These are phyloP conservation scores for Talaromyces proteolyticus DNA, from an alignment of 495 filamentous ascomycete species.

Conservation along the genomic window DNA sequence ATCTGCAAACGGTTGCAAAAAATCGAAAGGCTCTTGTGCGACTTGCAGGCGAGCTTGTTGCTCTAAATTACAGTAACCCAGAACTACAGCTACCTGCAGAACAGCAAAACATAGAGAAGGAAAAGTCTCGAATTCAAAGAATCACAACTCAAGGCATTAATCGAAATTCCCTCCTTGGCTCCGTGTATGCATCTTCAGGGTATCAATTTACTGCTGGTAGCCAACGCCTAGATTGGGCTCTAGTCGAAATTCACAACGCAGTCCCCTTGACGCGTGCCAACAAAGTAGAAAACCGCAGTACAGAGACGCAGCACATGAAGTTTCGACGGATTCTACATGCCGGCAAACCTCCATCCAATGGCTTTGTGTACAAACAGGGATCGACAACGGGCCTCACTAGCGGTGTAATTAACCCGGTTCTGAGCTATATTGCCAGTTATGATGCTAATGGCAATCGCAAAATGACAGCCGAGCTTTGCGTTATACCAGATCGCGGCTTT, in stretches of 20 bases:
- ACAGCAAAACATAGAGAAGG: background rate
- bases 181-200: background rate
- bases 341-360: background rate
- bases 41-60: background rate
- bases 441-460: background rate
- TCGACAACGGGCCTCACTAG: background rate
- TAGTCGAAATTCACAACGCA: background rate
- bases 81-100: background rate
- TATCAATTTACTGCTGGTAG: background rate
- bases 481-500: background rate
- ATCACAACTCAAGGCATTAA: background rate
- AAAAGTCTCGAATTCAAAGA: background rate
- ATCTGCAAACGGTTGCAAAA: background rate
- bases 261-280: background rate
- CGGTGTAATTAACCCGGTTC: background rate
- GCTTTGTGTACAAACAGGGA: background rate
- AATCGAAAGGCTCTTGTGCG: background rate
- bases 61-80: background rate
- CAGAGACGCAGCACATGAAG: background rate
- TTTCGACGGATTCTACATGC: background rate
- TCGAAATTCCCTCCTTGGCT: background rate
- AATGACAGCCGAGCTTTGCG: background rate
- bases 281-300: background rate
- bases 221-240: constrained; percentile 4
- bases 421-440: constrained; percentile 1